phyloP scores from a whole-genome alignment of 352 stramenopile species.

The Pythium guiyangense region DNA sequence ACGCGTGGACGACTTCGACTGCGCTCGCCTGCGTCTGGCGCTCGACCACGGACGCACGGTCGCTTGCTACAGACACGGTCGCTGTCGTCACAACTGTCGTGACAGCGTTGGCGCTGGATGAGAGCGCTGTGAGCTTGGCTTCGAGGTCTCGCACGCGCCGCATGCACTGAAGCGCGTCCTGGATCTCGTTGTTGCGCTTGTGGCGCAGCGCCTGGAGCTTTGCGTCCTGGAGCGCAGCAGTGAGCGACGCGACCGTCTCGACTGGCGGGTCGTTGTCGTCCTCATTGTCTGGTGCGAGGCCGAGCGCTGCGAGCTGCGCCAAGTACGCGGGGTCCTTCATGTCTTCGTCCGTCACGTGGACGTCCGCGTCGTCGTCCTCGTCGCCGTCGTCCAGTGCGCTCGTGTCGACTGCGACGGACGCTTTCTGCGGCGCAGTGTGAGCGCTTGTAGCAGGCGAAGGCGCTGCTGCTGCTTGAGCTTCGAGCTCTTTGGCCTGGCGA shows the following conservation, averaged over 20 bases:
- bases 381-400: background rate
- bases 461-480: slow-evolving; percentile 17
- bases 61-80: too few species aligned
- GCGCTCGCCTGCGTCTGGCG: background rate
- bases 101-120: background rate
- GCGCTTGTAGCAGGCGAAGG: background rate
- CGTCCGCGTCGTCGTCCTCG: slow-evolving; percentile 18
- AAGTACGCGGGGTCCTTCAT: slow-evolving; percentile 71
- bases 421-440: background rate
- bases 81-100: background rate
- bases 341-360: slow-evolving; percentile 76
- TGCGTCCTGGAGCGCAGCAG: slow-evolving; percentile 35
- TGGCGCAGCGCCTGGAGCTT: slow-evolving; percentile 47
- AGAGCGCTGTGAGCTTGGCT: slow-evolving; percentile 16
- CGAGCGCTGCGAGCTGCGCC: slow-evolving; percentile 47
- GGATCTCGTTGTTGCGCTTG: slow-evolving; percentile 55
- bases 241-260: slow-evolving; percentile 23
- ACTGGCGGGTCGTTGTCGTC: slow-evolving; percentile 5
- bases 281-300: slow-evolving; percentile 16
- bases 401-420: background rate
- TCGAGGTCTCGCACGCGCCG: slow-evolving; percentile 60
- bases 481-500: slow-evolving; percentile 50
- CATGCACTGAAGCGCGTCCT: slow-evolving; percentile 50
- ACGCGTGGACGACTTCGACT: slow-evolving; percentile 11
- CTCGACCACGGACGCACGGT: too few species aligned